Conservation (phyloP, 202 grass and related monocot species). For the Schoenoplectus triqueter region DNA sequence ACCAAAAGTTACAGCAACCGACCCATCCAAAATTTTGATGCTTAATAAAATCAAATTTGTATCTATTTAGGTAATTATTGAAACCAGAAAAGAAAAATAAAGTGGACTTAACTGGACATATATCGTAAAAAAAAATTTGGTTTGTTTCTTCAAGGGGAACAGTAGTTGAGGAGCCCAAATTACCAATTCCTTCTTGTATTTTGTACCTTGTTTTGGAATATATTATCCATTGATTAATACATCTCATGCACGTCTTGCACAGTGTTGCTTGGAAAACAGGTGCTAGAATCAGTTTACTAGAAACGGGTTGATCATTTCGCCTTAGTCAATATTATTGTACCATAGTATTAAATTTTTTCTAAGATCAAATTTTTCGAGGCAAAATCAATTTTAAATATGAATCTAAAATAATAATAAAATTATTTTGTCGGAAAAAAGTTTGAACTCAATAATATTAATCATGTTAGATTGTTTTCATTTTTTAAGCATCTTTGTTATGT, state of each 20-base stretch:
- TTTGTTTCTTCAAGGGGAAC: not conserved
- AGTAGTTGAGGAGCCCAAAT: slow-evolving; percentile 13
- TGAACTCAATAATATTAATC: too few species aligned
- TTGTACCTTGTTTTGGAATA: slow-evolving; percentile 33
- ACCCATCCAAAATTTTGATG: too few species aligned
- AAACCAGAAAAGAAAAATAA: not conserved
- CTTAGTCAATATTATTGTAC: too few species aligned
- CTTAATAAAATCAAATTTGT: too few species aligned
- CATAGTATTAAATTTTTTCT: too few species aligned
- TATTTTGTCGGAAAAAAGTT: too few species aligned
- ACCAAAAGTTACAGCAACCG: too few species aligned
- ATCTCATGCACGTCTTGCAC: slow-evolving; percentile 11
- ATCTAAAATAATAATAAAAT: too few species aligned
- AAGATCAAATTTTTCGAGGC: too few species aligned
- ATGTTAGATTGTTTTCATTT: too few species aligned
- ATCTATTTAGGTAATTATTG: not conserved
- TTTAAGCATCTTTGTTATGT: too few species aligned
- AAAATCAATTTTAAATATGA: too few species aligned
- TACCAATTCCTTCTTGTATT: slow-evolving; percentile 8
- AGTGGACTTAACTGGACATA: slow-evolving; percentile 1
- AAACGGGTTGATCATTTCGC: not conserved
- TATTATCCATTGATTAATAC: slow-evolving; percentile 3
- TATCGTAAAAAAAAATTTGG: not conserved
- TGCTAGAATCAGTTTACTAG: not conserved
- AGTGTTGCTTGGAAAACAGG: not conserved